A percentile compares a stretch with the other conserved stretches of the same genome.
Conservation (phyloP, 495 filamentous ascomycete genomes). For the Tuber borchii region DNA sequence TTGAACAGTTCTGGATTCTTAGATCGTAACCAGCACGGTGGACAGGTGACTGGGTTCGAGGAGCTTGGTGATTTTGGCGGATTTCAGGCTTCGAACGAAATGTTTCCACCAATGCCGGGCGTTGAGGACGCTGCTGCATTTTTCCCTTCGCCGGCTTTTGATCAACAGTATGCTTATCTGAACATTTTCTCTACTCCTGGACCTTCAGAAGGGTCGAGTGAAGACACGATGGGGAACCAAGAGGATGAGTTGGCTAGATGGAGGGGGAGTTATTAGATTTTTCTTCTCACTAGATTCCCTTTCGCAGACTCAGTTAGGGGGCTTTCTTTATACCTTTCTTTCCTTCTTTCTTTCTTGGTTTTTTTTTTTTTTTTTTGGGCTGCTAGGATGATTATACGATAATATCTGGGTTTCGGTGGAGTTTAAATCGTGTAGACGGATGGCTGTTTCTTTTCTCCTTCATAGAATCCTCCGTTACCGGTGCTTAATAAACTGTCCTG, state of each 20-base stretch:
- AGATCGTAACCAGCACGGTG: not conserved
- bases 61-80: not conserved
- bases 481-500: not conserved
- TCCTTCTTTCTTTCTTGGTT: not conserved
- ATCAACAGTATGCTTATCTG: not conserved
- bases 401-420: not conserved
- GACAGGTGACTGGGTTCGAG: not conserved
- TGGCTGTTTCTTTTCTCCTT: not conserved
- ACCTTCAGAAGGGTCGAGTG: not conserved
- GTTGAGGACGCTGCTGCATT: not conserved
- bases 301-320: not conserved
- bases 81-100: not conserved
- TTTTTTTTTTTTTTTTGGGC: not conserved
- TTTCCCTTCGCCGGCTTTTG: not conserved
- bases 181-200: not conserved
- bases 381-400: not conserved
- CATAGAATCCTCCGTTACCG: not conserved
- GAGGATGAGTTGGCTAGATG: not conserved
- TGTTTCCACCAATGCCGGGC: not conserved
- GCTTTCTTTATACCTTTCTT: not conserved
- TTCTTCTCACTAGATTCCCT: not conserved
- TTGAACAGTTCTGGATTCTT: not conserved
- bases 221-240: not conserved
- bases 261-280: not conserved
- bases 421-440: not conserved